Conservation (phyloP, 768 basidiomycete genomes). For the Boletus subcaerulescens region DNA sequence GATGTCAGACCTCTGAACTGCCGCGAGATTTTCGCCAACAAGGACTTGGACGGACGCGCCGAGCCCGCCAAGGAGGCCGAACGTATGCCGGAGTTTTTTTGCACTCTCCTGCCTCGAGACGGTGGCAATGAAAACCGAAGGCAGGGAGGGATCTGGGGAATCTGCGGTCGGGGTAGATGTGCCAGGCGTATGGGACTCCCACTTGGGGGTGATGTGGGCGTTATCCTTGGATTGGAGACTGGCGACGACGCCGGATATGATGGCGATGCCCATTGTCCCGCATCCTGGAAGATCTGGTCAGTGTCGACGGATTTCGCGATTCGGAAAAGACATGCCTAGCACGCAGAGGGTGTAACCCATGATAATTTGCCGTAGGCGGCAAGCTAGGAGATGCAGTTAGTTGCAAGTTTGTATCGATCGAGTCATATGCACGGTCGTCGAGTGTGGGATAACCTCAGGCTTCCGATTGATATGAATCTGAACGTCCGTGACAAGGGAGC, state of each 20-base stretch:
- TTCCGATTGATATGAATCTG: too few relatives aligned
- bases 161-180: slow-evolving; percentile 62
- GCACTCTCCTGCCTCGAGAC: slow-evolving; percentile 79
- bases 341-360: slow-evolving; percentile 96
- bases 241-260: slow-evolving; percentile 88
- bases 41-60: slow-evolving; percentile 70
- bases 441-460: too few relatives aligned
- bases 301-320: slow-evolving; percentile 5
- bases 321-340: slow-evolving; percentile 48
- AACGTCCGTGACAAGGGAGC: too few relatives aligned
- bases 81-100: slow-evolving; percentile 58
- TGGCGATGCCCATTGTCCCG: slow-evolving; percentile 97
- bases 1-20: slow-evolving; percentile 76
- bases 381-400: not conserved
- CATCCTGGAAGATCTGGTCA: slow-evolving; percentile 59
- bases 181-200: slow-evolving; percentile 71
- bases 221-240: slow-evolving; percentile 60
- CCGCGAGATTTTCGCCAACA: slow-evolving; percentile 65
- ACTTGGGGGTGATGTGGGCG: slow-evolving; percentile 40
- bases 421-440: slow-evolving; percentile 1
- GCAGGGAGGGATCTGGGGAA: slow-evolving; percentile 64
- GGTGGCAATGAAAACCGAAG: slow-evolving; percentile 80
- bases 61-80: slow-evolving; percentile 53
- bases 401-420: not conserved
- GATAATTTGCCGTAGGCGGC: not conserved